These are phyloP conservation scores for Chimonanthus salicifolius DNA, from an alignment of 164 flowering plant genomes.

Conservation along the genomic window DNA sequence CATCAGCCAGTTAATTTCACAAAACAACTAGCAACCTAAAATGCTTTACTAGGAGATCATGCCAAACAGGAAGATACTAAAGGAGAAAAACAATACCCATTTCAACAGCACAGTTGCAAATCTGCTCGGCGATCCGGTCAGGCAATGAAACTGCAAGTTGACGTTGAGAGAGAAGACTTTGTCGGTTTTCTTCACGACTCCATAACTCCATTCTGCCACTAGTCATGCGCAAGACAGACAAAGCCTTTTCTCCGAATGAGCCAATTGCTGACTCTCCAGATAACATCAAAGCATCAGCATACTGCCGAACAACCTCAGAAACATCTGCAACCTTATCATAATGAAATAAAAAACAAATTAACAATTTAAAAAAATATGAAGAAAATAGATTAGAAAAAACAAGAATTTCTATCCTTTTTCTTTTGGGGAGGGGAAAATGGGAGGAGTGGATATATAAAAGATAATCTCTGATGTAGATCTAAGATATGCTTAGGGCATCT, in stretches of 20 bases:
- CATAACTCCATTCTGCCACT: slow-evolving; percentile 65
- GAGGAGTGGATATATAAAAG: too few relatives aligned
- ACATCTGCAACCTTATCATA: slow-evolving; percentile 76
- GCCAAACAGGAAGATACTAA: not conserved
- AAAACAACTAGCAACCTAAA: not conserved
- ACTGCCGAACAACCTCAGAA: slow-evolving; percentile 83
- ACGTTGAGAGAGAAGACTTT: slow-evolving; percentile 26
- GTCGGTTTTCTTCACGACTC: slow-evolving; percentile 61
- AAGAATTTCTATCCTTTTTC: not conserved
- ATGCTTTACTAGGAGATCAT: not conserved
- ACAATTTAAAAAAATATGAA: not conserved
- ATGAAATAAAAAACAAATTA: slow-evolving; percentile 7
- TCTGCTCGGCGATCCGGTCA: slow-evolving; percentile 68
- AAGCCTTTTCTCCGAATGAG: slow-evolving; percentile 58
- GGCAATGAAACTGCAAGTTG: slow-evolving; percentile 49
- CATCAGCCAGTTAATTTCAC: not conserved
- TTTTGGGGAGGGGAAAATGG: not conserved
- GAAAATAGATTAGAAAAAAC: not conserved
- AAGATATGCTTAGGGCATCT: not conserved
- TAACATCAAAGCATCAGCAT: slow-evolving; percentile 89
- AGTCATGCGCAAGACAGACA: slow-evolving; percentile 55
- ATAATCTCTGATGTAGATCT: not conserved
- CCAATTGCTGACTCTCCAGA: slow-evolving; percentile 96
- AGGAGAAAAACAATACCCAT: slow-evolving; percentile 48
- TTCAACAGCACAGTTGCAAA: slow-evolving; percentile 64